Percentiles rank a stretch among this genome's conserved stretches.
Conservation (phyloP, 1,139 yeast species). For the Groenewaldozyma sp. region DNA sequence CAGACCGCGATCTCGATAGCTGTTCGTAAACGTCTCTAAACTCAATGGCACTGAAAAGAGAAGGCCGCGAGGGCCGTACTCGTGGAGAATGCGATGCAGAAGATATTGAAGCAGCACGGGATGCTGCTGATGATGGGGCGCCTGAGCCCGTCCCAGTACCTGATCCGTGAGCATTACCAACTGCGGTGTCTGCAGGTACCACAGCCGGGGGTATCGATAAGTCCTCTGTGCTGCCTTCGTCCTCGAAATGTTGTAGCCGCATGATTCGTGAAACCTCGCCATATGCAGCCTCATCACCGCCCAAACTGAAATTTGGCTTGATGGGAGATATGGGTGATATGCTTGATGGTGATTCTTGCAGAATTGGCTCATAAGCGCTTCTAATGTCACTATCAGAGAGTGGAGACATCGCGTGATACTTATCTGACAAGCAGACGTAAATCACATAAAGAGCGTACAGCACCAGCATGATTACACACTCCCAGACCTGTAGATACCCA, state of each 20-base stretch:
- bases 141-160: neutral
- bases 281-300: slow-evolving; percentile 12
- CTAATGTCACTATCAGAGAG: neutral
- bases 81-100: too few species aligned
- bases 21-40: slow-evolving; percentile 21
- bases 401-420: neutral
- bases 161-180: neutral
- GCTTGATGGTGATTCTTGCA: neutral
- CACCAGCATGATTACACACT: slow-evolving; percentile 41
- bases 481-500: slow-evolving; percentile 38
- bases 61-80: slow-evolving; percentile 27
- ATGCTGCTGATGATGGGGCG: too few species aligned
- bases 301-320: slow-evolving; percentile 1
- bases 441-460: slow-evolving; percentile 48
- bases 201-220: neutral
- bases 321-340: slow-evolving; percentile 1
- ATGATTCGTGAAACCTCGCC: too few species aligned
- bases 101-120: too few species aligned
- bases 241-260: too few species aligned
- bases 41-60: slow-evolving; percentile 37
- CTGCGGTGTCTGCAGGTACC: too few species aligned
- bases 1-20: slow-evolving; percentile 1
- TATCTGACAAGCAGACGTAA: slow-evolving; percentile 30
- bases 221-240: slow-evolving; percentile 10
- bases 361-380: slow-evolving; percentile 1